These are phyloP conservation scores for Nosema muscidifuracis DNA, from an alignment of 371 early-diverging fungal species.

Conservation along the genomic window DNA sequence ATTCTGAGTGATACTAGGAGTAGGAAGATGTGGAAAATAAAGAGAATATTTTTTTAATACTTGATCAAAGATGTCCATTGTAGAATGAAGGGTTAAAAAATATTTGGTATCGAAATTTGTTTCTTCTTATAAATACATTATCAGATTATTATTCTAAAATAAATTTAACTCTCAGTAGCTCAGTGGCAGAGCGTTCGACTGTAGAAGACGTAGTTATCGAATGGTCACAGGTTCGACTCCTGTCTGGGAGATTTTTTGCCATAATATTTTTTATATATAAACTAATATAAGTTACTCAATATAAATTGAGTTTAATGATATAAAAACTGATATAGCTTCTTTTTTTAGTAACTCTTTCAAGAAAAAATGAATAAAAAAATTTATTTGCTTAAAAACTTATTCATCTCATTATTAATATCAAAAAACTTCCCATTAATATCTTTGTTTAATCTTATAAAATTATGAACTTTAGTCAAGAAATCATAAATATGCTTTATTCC, in stretches of 20 bases:
- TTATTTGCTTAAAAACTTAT: not conserved
- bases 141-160: too few relatives aligned
- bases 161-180: conserved; percentile 63
- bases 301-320: too few relatives aligned
- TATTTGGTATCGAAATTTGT: too few relatives aligned
- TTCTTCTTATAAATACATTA: too few relatives aligned
- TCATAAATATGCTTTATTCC: not conserved
- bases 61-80: not conserved
- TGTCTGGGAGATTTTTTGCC: conserved; percentile 63
- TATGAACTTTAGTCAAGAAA: not conserved
- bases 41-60: not conserved
- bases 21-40: not conserved
- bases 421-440: not conserved
- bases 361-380: too few relatives aligned
- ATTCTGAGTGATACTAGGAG: not conserved
- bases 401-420: not conserved
- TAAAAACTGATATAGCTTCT: too few relatives aligned
- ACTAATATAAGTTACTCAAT: too few relatives aligned
- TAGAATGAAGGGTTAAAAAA: not conserved
- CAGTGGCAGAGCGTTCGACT: conserved; percentile 64
- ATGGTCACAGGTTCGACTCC: conserved; percentile 64
- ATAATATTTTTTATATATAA: too few relatives aligned
- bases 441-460: not conserved
- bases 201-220: conserved; percentile 62
- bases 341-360: too few relatives aligned